Percentiles rank a stretch among this genome's conserved stretches.
Conservation (phyloP, 345 rosid species). For the Erodium maritimum region DNA sequence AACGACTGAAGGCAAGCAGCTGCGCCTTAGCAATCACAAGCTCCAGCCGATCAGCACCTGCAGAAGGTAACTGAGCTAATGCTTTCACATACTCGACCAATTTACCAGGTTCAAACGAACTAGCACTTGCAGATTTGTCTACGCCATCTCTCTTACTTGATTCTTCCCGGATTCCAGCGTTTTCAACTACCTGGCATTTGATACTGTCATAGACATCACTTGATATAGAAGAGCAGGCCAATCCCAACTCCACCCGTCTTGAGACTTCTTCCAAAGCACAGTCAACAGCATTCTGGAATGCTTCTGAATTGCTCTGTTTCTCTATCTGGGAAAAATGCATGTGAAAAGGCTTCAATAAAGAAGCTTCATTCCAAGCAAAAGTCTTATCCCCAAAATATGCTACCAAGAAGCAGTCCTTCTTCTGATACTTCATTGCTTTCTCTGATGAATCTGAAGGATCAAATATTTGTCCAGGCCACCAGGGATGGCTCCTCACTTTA, state of each 20-base stretch:
- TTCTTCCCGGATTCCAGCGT: conserved; percentile 40
- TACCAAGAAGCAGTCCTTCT: conserved; percentile 52
- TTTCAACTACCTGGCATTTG: conserved; percentile 40
- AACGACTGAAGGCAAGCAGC: conserved; percentile 37
- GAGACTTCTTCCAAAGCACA: conserved; percentile 61
- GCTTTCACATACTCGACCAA: conserved; percentile 36
- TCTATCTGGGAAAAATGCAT: conserved; percentile 39
- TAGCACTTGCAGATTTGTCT: conserved; percentile 16
- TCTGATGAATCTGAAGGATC: conserved; percentile 61
- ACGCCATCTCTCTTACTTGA: conserved; percentile 24
- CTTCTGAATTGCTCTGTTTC: conserved; percentile 47
- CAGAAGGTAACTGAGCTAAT: conserved; percentile 38
- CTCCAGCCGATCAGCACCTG: conserved; percentile 40
- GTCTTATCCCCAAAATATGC: conserved; percentile 71
- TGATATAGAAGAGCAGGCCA: conserved; percentile 45
- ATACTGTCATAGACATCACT: conserved; percentile 26
- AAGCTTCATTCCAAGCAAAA: conserved; percentile 66
- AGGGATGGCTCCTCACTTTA: conserved; percentile 67
- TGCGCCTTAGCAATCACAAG: conserved; percentile 48
- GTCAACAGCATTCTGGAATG: conserved; percentile 45
- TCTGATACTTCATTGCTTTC: conserved; percentile 43
- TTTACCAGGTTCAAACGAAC: conserved; percentile 33
- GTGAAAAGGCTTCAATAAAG: conserved; percentile 46
- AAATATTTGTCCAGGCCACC: conserved; percentile 86
- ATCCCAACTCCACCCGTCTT: conserved; percentile 39